Percentiles rank a stretch among this genome's conserved stretches.
Evolutionary conservation across 208 protist species (phyloP).

Genomic region (Kentomonas sorsogonicus): DNA sequence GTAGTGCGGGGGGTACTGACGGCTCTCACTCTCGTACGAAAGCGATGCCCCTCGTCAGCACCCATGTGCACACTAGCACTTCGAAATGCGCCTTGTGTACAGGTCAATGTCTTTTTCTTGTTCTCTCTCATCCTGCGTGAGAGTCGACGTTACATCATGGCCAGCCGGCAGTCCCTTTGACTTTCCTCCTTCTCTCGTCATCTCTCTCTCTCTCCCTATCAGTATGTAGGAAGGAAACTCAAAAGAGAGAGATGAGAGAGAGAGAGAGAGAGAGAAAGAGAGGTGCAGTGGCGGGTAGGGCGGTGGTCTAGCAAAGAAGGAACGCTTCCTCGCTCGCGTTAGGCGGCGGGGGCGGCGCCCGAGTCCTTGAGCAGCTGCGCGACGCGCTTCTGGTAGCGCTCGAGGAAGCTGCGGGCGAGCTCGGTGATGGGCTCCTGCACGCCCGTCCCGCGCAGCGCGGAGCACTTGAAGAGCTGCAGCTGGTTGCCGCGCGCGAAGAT

Average conservation of each 20-base stretch:
- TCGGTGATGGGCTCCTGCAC: constrained; percentile 80
- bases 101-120: too few relatives aligned
- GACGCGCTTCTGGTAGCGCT: constrained; percentile 71
- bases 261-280: background rate
- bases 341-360: too few relatives aligned
- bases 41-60: too few relatives aligned
- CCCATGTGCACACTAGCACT: too few relatives aligned
- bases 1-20: too few relatives aligned
- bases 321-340: too few relatives aligned
- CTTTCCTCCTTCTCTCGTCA: background rate
- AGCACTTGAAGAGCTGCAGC: constrained; percentile 84
- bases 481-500: constrained; percentile 65
- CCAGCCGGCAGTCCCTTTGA: too few relatives aligned
- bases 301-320: too few relatives aligned
- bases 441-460: constrained; percentile 72
- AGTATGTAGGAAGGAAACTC: background rate
- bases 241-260: background rate
- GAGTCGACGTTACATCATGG: too few relatives aligned
- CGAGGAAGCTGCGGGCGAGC: constrained; percentile 53
- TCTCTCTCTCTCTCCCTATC: constrained; percentile 1
- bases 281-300: background rate
- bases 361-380: constrained; percentile 12
- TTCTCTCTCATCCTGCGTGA: too few relatives aligned
- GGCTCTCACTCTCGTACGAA: too few relatives aligned
- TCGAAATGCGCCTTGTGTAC: too few relatives aligned